Evolutionary conservation across 495 filamentous ascomycete genomes (phyloP), one percentile per base, ranked within the genome.

Genomic region (Halenospora varia): DNA sequence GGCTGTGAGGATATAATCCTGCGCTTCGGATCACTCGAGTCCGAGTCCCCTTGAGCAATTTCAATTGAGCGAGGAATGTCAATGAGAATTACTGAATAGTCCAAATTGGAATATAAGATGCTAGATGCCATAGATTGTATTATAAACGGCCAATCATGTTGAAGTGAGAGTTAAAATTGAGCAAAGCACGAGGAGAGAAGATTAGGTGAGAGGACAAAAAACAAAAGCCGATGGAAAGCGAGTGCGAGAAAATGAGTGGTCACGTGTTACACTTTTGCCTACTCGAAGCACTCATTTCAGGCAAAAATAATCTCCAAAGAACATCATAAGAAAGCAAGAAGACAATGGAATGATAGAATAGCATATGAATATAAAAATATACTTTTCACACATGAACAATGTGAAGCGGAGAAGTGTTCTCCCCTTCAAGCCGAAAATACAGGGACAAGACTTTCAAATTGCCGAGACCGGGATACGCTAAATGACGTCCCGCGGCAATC

Each of bases 21-120:
- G 20, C n/a, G 19, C 11, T 23, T 29, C 4, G 19, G 1, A 3
- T n/a, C n/a, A n/a, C n/a, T n/a, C n/a, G n/a, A n/a, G n/a, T n/a
- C n/a, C n/a, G n/a, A n/a, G n/a, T 11, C 15, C 13, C 53, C 62
- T 63, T 68, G 65, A 46, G 60, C 60, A 13, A 35, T 9, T 46
- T 65, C 62, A n/a, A 65, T 62, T 3, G 65, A 68, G 23, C 48
- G 55, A 18, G 65, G 65, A 29, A 68, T 63, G 25, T 68, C 65
- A 19, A 65, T 25, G 10, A 68, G 11, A 18, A 55, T 51, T 9
- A 66, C 17, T 1, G 48, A 41, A 10, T 42, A 22, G 2, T 51
- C 44, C 15, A 17, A 3, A 45, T 63, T 60, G n/a, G n/a, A n/a
- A n/a, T n/a, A n/a, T n/a, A n/a, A n/a, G n/a, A n/a, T n/a, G n/a